Evolutionary conservation across 2,329 filamentous ascomycete genomes (phyloP).

Genomic region (Aspergillus sp.): DNA sequence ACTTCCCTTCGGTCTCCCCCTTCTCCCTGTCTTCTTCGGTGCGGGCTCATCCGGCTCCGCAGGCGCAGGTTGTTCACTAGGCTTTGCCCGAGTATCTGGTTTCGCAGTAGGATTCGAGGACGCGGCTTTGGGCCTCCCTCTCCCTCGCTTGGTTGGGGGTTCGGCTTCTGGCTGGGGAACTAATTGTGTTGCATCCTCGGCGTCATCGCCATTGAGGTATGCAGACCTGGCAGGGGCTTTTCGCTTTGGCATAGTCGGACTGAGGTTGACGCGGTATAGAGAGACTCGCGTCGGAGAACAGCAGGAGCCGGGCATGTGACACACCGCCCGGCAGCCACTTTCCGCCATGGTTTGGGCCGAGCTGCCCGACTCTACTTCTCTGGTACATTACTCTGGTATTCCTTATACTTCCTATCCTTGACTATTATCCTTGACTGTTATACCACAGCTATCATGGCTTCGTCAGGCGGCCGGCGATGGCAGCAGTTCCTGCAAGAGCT

Average conservation of each 20-base stretch:
- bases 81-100: slow-evolving; percentile 19
- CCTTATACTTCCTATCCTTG: slow-evolving; percentile 1
- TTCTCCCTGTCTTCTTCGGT: slow-evolving; percentile 12
- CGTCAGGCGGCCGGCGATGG: slow-evolving; percentile 35
- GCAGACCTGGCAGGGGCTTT: slow-evolving; percentile 36
- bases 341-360: slow-evolving; percentile 3
- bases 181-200: slow-evolving; percentile 31
- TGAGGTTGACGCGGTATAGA: not conserved
- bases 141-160: slow-evolving; percentile 27
- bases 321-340: not conserved
- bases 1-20: slow-evolving; percentile 25
- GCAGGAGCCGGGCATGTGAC: not conserved
- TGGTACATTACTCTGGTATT: not conserved
- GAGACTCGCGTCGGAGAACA: too few species aligned
- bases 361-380: slow-evolving; percentile 3
- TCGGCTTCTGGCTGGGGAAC: slow-evolving; percentile 22
- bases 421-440: not conserved
- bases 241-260: slow-evolving; percentile 28
- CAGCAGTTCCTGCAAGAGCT: slow-evolving; percentile 40
- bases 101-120: slow-evolving; percentile 34
- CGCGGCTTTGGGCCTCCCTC: slow-evolving; percentile 25
- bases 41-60: slow-evolving; percentile 12
- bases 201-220: slow-evolving; percentile 40
- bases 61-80: slow-evolving; percentile 12
- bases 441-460: slow-evolving; percentile 28